Percentiles rank a stretch among this genome's conserved stretches.
phyloP scores from a whole-genome alignment of 1,284 basidiomycete species.

The Golubevia pallescens region DNA sequence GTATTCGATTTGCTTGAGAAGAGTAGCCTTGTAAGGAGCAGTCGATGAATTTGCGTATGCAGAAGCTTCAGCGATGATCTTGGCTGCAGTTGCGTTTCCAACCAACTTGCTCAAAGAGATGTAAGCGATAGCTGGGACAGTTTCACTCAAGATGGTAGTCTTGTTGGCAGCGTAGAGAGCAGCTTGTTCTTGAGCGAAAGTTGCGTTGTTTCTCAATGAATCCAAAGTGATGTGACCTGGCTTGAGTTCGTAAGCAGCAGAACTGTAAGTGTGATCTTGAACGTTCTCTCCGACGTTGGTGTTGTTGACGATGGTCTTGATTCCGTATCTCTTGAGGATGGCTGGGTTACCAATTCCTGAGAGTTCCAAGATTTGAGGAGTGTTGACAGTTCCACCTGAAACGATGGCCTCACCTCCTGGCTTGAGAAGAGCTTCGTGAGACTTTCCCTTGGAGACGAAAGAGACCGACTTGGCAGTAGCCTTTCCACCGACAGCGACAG shows the following conservation, averaged over 20 bases:
- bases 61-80: slow-evolving; percentile 24
- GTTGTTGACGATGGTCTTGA: slow-evolving; percentile 65
- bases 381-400: slow-evolving; percentile 64
- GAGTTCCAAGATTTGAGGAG: slow-evolving; percentile 68
- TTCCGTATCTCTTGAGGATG: slow-evolving; percentile 65
- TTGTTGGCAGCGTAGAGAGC: slow-evolving; percentile 35
- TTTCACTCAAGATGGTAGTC: slow-evolving; percentile 40
- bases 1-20: slow-evolving; percentile 51
- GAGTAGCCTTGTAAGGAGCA: slow-evolving; percentile 29
- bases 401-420: slow-evolving; percentile 39
- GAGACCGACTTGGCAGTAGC: slow-evolving; percentile 29
- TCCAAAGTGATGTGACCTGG: slow-evolving; percentile 38
- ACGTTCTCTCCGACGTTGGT: slow-evolving; percentile 68
- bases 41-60: slow-evolving; percentile 25
- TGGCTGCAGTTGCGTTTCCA: slow-evolving; percentile 22
- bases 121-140: slow-evolving; percentile 53
- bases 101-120: slow-evolving; percentile 42
- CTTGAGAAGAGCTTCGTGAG: slow-evolving; percentile 25
- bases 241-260: slow-evolving; percentile 40
- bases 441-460: slow-evolving; percentile 25
- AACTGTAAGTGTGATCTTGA: slow-evolving; percentile 65
- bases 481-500: slow-evolving; percentile 3
- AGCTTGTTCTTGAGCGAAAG: slow-evolving; percentile 38
- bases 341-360: slow-evolving; percentile 68
- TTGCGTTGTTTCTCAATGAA: slow-evolving; percentile 38